Conservation (phyloP, 108 stramenopile species). For the Skeletonema tropicum region DNA sequence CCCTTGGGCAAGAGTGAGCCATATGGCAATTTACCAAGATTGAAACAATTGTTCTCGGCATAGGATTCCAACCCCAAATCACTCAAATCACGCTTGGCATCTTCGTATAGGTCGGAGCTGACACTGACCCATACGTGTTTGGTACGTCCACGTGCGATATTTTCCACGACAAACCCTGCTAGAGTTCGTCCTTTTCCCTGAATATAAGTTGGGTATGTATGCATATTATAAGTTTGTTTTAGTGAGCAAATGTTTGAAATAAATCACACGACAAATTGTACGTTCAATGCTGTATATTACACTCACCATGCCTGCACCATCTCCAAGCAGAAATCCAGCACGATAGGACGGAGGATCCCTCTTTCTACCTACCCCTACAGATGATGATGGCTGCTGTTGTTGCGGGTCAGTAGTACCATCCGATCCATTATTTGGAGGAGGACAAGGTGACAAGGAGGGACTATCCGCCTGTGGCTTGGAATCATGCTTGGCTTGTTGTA, state of each 20-base stretch:
- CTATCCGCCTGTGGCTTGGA: not conserved
- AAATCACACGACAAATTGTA: too few relatives aligned
- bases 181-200: conserved; percentile 69
- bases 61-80: conserved; percentile 39
- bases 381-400: too few relatives aligned
- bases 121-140: conserved; percentile 59
- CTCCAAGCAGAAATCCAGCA: conserved; percentile 80
- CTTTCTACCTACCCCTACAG: conserved; percentile 33
- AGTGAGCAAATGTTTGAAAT: not conserved
- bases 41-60: conserved; percentile 43
- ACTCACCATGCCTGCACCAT: conserved; percentile 70
- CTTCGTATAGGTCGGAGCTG: conserved; percentile 51
- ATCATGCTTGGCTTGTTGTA: not conserved
- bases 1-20: conserved; percentile 26
- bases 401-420: not conserved
- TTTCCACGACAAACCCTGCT: conserved; percentile 61
- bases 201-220: not conserved
- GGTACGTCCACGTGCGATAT: conserved; percentile 47
- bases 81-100: conserved; percentile 57
- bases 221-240: not conserved
- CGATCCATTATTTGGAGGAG: not conserved
- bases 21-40: conserved; percentile 48
- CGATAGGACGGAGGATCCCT: conserved; percentile 41
- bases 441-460: not conserved
- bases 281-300: too few relatives aligned